Percentiles rank a stretch among this genome's conserved stretches.
These are phyloP conservation scores for Cymbopogon flexuosus DNA, from an alignment of 202 grass and related monocot genomes.

Conservation along the genomic window DNA sequence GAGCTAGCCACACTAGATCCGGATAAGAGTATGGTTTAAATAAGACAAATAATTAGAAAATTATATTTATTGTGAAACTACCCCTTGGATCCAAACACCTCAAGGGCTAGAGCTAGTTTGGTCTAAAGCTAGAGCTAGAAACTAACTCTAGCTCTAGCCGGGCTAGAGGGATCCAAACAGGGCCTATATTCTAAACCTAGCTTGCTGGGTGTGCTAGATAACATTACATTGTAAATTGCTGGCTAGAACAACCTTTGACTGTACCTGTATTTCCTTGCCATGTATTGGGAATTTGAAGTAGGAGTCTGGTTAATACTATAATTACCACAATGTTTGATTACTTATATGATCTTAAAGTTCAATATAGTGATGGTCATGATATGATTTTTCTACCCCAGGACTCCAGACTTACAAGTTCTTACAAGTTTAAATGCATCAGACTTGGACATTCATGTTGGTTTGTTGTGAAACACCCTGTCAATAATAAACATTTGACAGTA, in stretches of 20 bases:
- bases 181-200: slow-evolving; percentile 4
- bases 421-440: slow-evolving; percentile 17
- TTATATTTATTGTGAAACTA: no score
- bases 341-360: slow-evolving; percentile 5
- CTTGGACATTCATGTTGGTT: not conserved
- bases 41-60: no score
- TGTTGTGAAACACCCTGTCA: not conserved
- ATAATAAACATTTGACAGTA: not conserved
- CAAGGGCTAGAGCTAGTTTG: no score
- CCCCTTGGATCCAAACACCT: no score
- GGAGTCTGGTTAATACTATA: not conserved
- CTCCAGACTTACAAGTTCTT: not conserved
- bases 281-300: slow-evolving; percentile 18
- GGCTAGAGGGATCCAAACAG: no score
- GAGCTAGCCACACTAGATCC: no score
- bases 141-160: no score
- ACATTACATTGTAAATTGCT: slow-evolving; percentile 5
- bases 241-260: slow-evolving; percentile 21
- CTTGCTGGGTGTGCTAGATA: slow-evolving; percentile 17
- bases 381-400: not conserved
- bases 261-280: not conserved
- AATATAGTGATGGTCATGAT: not conserved
- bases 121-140: no score
- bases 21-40: no score
- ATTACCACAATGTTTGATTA: slow-evolving; percentile 1